Percentiles rank a stretch among this genome's conserved stretches.
Evolutionary conservation across 345 rosid genomes (phyloP).

Genomic region (Litchi chinensis): DNA sequence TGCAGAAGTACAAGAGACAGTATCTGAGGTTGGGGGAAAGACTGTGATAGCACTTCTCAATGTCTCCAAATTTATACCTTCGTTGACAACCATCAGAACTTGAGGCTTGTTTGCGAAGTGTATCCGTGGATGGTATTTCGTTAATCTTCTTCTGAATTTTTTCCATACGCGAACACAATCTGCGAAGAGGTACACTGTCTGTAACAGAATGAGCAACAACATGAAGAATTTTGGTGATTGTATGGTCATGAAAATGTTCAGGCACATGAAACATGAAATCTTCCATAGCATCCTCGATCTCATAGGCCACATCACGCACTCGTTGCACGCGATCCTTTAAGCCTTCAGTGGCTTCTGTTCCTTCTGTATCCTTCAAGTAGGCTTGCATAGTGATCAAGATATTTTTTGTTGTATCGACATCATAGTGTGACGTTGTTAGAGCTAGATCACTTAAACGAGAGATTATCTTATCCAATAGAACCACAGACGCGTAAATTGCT

Average conservation of each 20-base stretch:
- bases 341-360: not conserved
- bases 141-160: not conserved
- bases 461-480: no score
- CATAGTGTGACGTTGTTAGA: no score
- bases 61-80: not conserved
- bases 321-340: not conserved
- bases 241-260: slow-evolving; percentile 1
- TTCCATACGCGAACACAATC: not conserved
- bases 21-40: no score
- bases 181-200: not conserved
- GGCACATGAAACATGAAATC: slow-evolving; percentile 9
- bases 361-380: slow-evolving; percentile 11
- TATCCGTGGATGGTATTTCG: not conserved
- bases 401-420: not conserved
- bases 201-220: not conserved
- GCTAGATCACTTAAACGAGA: no score
- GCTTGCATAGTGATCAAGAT: not conserved
- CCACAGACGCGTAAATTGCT: no score
- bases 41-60: not conserved
- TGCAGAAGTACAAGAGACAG: no score
- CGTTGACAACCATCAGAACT: not conserved
- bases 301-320: slow-evolving; percentile 7
- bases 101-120: not conserved
- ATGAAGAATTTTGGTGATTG: not conserved
- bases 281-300: slow-evolving; percentile 10